Percentiles rank a stretch among this genome's conserved stretches.
Conservation (phyloP, 2,329 filamentous ascomycete genomes). For the Phoma sp. region DNA sequence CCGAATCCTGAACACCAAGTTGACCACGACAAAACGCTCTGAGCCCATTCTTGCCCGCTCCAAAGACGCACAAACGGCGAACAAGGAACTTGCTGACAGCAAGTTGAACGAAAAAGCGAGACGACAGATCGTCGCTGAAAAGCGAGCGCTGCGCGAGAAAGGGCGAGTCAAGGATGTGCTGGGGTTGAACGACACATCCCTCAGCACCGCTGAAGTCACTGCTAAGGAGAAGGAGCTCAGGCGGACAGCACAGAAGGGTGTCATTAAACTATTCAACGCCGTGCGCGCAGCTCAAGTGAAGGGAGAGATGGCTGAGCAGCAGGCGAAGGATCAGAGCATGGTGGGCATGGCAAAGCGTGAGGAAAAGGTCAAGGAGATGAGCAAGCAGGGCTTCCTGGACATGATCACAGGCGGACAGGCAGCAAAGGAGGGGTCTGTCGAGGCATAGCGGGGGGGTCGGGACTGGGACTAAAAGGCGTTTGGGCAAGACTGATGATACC, state of each 20-base stretch:
- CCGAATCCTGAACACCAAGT: slow-evolving; percentile 89
- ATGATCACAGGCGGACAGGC: slow-evolving; percentile 70
- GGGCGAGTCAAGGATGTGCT: slow-evolving; percentile 88
- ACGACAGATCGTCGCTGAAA: slow-evolving; percentile 79
- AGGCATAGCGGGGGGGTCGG: neutral
- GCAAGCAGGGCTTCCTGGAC: slow-evolving; percentile 94
- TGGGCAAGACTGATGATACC: slow-evolving; percentile 2
- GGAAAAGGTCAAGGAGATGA: slow-evolving; percentile 93
- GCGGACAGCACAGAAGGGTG: slow-evolving; percentile 90
- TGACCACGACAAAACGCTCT: slow-evolving; percentile 77
- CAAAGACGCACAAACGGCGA: slow-evolving; percentile 73
- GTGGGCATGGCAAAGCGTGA: slow-evolving; percentile 81
- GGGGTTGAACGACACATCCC: slow-evolving; percentile 60
- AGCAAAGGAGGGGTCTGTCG: slow-evolving; percentile 32
- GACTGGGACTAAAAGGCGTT: neutral
- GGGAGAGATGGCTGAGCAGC: slow-evolving; percentile 76
- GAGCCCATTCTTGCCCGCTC: slow-evolving; percentile 93
- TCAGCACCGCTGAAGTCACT: slow-evolving; percentile 59
- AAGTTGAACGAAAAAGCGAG: slow-evolving; percentile 83
- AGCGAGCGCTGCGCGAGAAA: slow-evolving; percentile 78
- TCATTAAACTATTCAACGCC: slow-evolving; percentile 95
- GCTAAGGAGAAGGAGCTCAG: slow-evolving; percentile 80
- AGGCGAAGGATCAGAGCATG: slow-evolving; percentile 72
- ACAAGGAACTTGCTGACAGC: slow-evolving; percentile 73
- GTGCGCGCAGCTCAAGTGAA: slow-evolving; percentile 91